Evolutionary conservation across 108 stramenopile genomes (phyloP), one percentile per base, ranked within the genome.

Genomic region (Cyclotella sp.): DNA sequence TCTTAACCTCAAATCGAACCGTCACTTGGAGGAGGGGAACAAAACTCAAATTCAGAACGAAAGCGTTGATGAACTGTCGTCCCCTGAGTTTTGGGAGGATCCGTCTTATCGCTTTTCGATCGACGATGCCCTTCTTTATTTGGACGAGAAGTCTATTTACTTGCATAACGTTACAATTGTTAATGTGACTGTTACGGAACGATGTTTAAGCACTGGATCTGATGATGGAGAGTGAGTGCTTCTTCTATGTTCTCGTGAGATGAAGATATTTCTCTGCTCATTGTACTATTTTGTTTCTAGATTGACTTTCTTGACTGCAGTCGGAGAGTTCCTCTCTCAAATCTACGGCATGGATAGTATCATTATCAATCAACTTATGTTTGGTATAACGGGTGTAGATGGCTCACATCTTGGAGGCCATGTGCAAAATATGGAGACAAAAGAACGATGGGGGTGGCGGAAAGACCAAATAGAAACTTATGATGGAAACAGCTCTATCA

Each of bases 361-460:
- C 2, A 84, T 91, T 57, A 85, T 83, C 43, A 91, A 91, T 74
- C 86, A 87, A 69, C 61, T 91, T 42, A 89, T 91, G 86, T 89
- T 82, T 79, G 84, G 89, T 29, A 77, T 90, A 21, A 55, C 75
- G 39, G 66, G 54, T 47, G 53, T 62, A 30, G 65, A 82, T 55
- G 81, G 82, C 19, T 29, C 63, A 42, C 76, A 63, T n/a, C 71
- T 63, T 24, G 52, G 58, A 14, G 84, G 81, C 9, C 58, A 87
- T 41, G 39, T 86, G 0, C 64, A 69, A 58, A 78, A 73, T 43
- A 45, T 75, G 54, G 82, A 78, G 27, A 89, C 84, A 18, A 81
- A 82, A 57, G 87, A 86, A 52, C 58, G 84, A 62, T 89, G 89
- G 89, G 79, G 73, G 14, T 89, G 87, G 85, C 45, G 61, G 10